Percentiles rank a stretch among this genome's conserved stretches.
phyloP scores from a whole-genome alignment of 257 asterid genomes.

The Solanum neorickii region DNA sequence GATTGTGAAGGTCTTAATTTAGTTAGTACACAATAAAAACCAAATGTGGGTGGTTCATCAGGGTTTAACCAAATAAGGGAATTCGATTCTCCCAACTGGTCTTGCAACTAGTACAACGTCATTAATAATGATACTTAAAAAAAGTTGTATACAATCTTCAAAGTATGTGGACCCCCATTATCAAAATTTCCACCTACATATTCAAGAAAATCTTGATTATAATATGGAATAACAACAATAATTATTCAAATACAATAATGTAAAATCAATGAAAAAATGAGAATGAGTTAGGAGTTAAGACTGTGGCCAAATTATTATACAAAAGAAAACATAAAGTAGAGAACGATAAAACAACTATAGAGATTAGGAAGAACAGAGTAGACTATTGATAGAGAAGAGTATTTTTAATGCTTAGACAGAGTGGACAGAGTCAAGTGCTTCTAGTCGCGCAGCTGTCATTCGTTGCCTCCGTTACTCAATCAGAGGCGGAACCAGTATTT shows the following conservation, averaged over 20 bases:
- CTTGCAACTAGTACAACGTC: not conserved
- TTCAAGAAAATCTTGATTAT: not conserved
- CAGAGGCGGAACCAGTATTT: too few relatives aligned
- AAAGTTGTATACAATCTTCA: not conserved
- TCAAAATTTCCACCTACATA: not conserved
- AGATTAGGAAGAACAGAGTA: not conserved
- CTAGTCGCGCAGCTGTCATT: slow-evolving; percentile 90
- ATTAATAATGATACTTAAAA: not conserved
- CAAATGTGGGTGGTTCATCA: not conserved
- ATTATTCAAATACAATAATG: not conserved
- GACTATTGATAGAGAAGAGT: slow-evolving; percentile 6
- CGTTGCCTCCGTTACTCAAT: slow-evolving; percentile 13
- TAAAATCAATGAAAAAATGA: not conserved
- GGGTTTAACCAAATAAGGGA: slow-evolving; percentile 1
- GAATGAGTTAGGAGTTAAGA: not conserved
- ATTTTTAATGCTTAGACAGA: slow-evolving; percentile 35
- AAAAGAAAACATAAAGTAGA: slow-evolving; percentile 5
- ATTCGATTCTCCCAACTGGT: slow-evolving; percentile 2
- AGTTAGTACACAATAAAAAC: not conserved
- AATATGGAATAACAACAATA: not conserved
- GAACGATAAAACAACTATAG: not conserved
- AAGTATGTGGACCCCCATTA: not conserved
- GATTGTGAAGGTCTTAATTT: not conserved
- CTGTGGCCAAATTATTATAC: not conserved
- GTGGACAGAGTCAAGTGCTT: slow-evolving; percentile 81